Conservation (phyloP, 2,329 filamentous ascomycete genomes). For the Trichoderma oligosporum region DNA sequence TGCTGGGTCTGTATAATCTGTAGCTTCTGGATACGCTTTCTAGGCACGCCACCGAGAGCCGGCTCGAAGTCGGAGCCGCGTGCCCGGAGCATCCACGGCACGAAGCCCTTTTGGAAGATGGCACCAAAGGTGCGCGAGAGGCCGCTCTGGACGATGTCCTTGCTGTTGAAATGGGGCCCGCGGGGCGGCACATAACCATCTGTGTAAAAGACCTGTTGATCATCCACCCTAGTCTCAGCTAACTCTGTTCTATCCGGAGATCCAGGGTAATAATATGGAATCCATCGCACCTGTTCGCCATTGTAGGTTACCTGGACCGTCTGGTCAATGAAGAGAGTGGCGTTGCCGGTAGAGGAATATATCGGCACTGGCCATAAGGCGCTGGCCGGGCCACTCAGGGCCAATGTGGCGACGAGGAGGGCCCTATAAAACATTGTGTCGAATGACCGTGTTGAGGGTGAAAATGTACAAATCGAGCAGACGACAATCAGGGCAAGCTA, state of each 20-base stretch:
- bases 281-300: constrained; percentile 32
- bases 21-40: constrained; percentile 54
- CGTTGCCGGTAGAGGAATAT: constrained; percentile 48
- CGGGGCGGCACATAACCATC: constrained; percentile 41
- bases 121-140: constrained; percentile 57
- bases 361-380: constrained; percentile 58
- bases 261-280: background rate
- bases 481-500: background rate
- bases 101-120: constrained; percentile 65
- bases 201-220: constrained; percentile 45
- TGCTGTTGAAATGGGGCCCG: constrained; percentile 44
- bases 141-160: constrained; percentile 52
- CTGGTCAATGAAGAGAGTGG: constrained; percentile 51
- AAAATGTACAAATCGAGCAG: background rate
- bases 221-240: constrained; percentile 14
- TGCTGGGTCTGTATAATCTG: constrained; percentile 55
- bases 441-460: background rate
- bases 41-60: constrained; percentile 27
- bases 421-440: constrained; percentile 15
- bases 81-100: constrained; percentile 74
- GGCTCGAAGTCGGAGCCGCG: constrained; percentile 66
- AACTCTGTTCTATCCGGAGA: background rate
- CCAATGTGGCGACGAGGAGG: constrained; percentile 6
- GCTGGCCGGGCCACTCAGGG: constrained; percentile 30
- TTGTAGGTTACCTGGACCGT: constrained; percentile 56